Evolutionary conservation across 495 filamentous ascomycete species (phyloP).

Genomic region (Aspergillus coremiiformis): DNA sequence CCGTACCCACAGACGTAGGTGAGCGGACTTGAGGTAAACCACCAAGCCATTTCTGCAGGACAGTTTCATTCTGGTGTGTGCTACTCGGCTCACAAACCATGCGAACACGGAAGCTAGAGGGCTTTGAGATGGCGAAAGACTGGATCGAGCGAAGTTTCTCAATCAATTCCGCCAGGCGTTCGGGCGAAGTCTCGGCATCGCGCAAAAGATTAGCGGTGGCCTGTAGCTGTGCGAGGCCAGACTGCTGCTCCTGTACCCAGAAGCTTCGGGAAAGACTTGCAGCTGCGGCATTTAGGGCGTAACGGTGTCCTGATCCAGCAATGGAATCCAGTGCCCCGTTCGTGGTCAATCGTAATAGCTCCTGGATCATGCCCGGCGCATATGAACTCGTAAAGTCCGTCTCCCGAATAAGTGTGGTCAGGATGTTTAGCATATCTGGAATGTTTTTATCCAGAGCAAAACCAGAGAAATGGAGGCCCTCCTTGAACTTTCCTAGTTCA

Average conservation of each 20-base stretch:
- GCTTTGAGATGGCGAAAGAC: conserved; percentile 55
- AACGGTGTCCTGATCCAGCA: conserved; percentile 79
- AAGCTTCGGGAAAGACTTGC: conserved; percentile 67
- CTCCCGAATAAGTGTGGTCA: conserved; percentile 71
- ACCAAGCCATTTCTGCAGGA: conserved; percentile 64
- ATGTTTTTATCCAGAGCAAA: conserved; percentile 85
- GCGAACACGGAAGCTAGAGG: conserved; percentile 61
- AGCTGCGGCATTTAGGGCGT: conserved; percentile 73
- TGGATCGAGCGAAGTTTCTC: conserved; percentile 84
- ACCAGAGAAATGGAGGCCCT: conserved; percentile 77
- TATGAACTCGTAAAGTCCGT: conserved; percentile 81
- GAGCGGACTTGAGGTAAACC: conserved; percentile 43
- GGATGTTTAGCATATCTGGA: conserved; percentile 79
- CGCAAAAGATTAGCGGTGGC: conserved; percentile 61
- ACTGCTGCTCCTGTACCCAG: conserved; percentile 68
- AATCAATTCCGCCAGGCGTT: conserved; percentile 67
- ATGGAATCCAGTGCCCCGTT: conserved; percentile 89
- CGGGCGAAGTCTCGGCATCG: conserved; percentile 46
- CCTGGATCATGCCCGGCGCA: conserved; percentile 71
- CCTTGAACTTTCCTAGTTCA: conserved; percentile 59
- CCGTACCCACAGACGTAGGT: conserved; percentile 25
- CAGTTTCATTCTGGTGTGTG: conserved; percentile 58
- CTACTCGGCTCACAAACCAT: conserved; percentile 76
- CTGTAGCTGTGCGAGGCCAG: conserved; percentile 80
- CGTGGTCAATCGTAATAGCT: conserved; percentile 75